phyloP scores from a whole-genome alignment of 441 rosid genomes.

The Eugenia klotzschiana region DNA sequence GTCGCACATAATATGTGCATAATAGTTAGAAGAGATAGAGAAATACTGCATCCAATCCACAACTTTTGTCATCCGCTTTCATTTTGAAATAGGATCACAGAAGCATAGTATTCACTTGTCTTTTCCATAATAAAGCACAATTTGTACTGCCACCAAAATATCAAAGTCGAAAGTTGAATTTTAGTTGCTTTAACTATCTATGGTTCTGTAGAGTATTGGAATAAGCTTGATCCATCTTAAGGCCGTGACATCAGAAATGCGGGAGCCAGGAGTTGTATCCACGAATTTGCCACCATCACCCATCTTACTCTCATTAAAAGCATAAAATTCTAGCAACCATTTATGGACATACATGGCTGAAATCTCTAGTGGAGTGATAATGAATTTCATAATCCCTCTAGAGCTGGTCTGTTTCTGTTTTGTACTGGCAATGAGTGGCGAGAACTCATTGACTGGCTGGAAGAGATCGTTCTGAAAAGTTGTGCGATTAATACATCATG shows the following conservation, averaged over 20 bases:
- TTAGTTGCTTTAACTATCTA: neutral
- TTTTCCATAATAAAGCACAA: neutral
- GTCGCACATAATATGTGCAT: neutral
- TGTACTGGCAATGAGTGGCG: neutral
- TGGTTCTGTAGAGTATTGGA: neutral
- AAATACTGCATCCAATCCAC: neutral
- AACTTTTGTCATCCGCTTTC: neutral
- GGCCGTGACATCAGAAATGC: neutral
- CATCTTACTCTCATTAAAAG: neutral
- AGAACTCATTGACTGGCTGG: neutral
- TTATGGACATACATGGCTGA: neutral
- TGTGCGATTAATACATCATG: neutral
- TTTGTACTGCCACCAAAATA: neutral
- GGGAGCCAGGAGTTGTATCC: neutral
- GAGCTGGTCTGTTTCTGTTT: neutral
- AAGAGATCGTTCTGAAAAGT: neutral
- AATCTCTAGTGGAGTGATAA: neutral
- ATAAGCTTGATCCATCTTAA: neutral
- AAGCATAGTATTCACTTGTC: neutral
- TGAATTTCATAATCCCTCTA: neutral
- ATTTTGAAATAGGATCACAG: neutral
- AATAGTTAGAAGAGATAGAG: neutral
- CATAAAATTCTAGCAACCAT: neutral
- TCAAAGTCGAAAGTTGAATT: neutral
- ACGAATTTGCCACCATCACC: neutral